Evolutionary conservation across 768 basidiomycete species (phyloP).

Genomic region (Arthromyces matolae): DNA sequence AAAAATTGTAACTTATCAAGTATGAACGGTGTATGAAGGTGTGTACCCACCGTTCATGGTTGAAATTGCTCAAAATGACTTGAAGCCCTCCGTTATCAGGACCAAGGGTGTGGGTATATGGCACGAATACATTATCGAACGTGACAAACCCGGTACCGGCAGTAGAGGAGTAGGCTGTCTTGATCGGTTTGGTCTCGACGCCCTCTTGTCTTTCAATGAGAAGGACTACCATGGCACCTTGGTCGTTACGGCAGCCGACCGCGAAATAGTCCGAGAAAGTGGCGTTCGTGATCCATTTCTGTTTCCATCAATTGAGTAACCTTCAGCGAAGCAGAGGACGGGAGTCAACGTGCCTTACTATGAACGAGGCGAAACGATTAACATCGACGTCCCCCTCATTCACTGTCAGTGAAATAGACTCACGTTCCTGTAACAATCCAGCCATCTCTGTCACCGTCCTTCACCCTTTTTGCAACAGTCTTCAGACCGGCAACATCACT

Average conservation of each 20-base stretch:
- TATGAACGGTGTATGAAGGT: neutral
- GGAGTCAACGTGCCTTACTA: slow-evolving; percentile 2
- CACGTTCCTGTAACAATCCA: slow-evolving; percentile 85
- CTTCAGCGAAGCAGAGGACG: neutral
- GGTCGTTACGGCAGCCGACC: slow-evolving; percentile 54
- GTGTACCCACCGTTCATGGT: slow-evolving; percentile 86
- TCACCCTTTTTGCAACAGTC: slow-evolving; percentile 69
- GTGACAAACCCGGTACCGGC: slow-evolving; percentile 61
- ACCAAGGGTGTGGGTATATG: slow-evolving; percentile 65
- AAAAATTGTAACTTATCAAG: neutral
- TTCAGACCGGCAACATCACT: slow-evolving; percentile 70
- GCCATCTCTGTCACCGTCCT: slow-evolving; percentile 37
- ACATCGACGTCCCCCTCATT: too few relatives aligned
- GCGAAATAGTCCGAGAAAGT: slow-evolving; percentile 70
- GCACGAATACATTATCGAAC: slow-evolving; percentile 61
- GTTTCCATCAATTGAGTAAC: too few relatives aligned
- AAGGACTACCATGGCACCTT: slow-evolving; percentile 29
- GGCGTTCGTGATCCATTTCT: slow-evolving; percentile 82
- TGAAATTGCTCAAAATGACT: slow-evolving; percentile 65
- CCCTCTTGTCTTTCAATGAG: slow-evolving; percentile 43
- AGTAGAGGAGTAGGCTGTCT: slow-evolving; percentile 45
- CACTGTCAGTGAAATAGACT: slow-evolving; percentile 11
- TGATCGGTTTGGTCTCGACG: slow-evolving; percentile 66
- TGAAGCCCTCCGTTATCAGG: slow-evolving; percentile 51
- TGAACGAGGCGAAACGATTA: neutral